Conservation (phyloP, 371 early-diverging fungal genomes). For the Smittium mucronatum region DNA sequence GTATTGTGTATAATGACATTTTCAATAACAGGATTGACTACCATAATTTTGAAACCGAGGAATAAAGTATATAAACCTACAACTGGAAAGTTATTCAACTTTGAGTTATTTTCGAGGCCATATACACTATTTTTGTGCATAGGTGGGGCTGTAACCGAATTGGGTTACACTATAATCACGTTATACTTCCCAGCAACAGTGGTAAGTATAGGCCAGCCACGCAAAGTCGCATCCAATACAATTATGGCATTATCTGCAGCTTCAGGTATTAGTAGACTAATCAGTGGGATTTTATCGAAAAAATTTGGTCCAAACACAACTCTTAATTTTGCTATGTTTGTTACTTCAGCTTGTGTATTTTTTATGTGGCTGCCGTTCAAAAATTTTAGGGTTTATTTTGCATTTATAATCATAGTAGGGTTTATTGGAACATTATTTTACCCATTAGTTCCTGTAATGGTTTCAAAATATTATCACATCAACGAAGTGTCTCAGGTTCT, state of each 20-base stretch:
- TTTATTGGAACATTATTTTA: not conserved
- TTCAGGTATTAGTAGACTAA: not conserved
- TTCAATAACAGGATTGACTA: not conserved
- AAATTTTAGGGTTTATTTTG: not conserved
- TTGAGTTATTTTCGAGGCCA: not conserved
- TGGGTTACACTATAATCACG: not conserved
- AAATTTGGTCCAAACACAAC: not conserved
- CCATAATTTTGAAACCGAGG: not conserved
- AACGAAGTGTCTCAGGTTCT: not conserved
- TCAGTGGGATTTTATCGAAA: not conserved
- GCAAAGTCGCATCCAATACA: not conserved
- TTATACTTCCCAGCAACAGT: not conserved
- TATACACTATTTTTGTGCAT: slow-evolving; percentile 32
- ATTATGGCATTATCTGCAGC: not conserved
- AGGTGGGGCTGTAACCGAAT: not conserved
- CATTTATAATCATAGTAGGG: not conserved
- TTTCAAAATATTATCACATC: not conserved
- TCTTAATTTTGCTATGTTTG: not conserved
- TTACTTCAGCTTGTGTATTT: not conserved
- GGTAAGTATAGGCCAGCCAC: not conserved
- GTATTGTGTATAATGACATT: not conserved
- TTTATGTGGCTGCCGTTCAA: not conserved
- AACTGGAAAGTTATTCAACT: not conserved
- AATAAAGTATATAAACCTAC: not conserved
- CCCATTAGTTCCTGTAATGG: not conserved